A percentile compares a stretch with the other conserved stretches of the same genome.
phyloP scores from a whole-genome alignment of 2,329 filamentous ascomycete genomes.

The Exophiala xenobiotica region DNA sequence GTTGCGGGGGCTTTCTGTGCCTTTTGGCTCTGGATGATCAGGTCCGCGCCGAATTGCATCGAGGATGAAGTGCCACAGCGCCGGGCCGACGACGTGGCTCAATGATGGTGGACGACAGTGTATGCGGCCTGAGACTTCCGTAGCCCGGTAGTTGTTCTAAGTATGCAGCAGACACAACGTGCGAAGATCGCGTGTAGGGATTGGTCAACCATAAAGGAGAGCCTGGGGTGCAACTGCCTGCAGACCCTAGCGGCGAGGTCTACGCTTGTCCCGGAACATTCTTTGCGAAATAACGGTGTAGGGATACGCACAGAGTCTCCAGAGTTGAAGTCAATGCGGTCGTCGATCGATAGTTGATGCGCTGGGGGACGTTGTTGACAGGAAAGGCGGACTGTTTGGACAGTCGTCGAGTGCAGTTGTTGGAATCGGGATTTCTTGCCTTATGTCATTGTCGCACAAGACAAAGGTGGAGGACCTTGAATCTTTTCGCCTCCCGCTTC shows the following conservation, averaged over 20 bases:
- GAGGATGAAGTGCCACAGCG: slow-evolving; percentile 7
- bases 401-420: neutral
- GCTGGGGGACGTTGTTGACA: neutral
- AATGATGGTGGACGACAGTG: slow-evolving; percentile 15
- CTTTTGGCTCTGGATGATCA: neutral
- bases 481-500: neutral
- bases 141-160: slow-evolving; percentile 13
- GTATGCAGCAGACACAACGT: slow-evolving; percentile 22
- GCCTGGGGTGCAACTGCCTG: slow-evolving; percentile 4
- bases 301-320: neutral
- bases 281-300: neutral
- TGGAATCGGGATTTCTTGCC: neutral
- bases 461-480: neutral
- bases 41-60: neutral
- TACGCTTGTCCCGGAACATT: slow-evolving; percentile 1
- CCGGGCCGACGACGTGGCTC: slow-evolving; percentile 22
- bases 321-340: neutral
- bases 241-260: slow-evolving; percentile 9
- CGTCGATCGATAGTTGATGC: neutral
- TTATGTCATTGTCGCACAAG: neutral
- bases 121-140: slow-evolving; percentile 22
- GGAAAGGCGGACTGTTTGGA: no score
- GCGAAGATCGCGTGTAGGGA: slow-evolving; percentile 17
- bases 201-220: slow-evolving; percentile 12
- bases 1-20: neutral